A percentile compares a stretch with the other conserved stretches of the same genome.
These are phyloP conservation scores for Ceratocystis diversiconidia DNA, from an alignment of 2,329 filamentous ascomycete genomes.

Conservation along the genomic window DNA sequence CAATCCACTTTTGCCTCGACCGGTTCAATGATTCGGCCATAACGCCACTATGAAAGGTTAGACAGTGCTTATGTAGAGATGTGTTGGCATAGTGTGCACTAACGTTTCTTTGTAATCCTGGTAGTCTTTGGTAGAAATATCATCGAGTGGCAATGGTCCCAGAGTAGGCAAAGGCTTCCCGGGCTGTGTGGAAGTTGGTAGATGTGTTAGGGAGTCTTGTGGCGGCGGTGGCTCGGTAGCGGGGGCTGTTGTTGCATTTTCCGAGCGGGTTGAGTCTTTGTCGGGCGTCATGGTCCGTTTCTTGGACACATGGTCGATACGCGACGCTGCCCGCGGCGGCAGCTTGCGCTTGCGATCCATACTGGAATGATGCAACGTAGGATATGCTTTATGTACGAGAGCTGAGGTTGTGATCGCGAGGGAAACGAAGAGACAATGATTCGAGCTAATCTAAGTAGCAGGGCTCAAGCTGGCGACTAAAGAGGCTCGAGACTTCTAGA, in stretches of 20 bases:
- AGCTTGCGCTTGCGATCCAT: constrained; percentile 56
- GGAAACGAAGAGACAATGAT: background rate
- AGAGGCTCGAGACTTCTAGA: constrained; percentile 1
- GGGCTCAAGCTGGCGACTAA: background rate
- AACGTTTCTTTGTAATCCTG: constrained; percentile 63
- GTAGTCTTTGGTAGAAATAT: constrained; percentile 50
- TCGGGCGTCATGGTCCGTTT: constrained; percentile 44
- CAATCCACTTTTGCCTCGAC: constrained; percentile 60
- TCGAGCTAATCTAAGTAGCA: background rate
- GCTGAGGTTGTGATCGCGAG: background rate
- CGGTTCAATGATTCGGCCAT: constrained; percentile 57
- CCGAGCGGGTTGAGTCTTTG: constrained; percentile 24
- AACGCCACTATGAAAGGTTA: constrained; percentile 44
- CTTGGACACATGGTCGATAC: constrained; percentile 45
- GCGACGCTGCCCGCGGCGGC: constrained; percentile 46
- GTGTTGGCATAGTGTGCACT: background rate
- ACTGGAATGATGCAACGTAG: background rate
- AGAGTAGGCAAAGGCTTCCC: constrained; percentile 59
- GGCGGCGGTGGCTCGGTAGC: constrained; percentile 27
- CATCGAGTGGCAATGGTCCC: constrained; percentile 48
- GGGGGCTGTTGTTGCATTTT: constrained; percentile 34
- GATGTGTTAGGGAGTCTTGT: constrained; percentile 27
- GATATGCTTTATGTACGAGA: background rate
- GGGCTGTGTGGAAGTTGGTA: constrained; percentile 48
- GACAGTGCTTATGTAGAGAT: background rate